Conservation (phyloP, 2,329 filamentous ascomycete genomes). For the Phoma sp. region DNA sequence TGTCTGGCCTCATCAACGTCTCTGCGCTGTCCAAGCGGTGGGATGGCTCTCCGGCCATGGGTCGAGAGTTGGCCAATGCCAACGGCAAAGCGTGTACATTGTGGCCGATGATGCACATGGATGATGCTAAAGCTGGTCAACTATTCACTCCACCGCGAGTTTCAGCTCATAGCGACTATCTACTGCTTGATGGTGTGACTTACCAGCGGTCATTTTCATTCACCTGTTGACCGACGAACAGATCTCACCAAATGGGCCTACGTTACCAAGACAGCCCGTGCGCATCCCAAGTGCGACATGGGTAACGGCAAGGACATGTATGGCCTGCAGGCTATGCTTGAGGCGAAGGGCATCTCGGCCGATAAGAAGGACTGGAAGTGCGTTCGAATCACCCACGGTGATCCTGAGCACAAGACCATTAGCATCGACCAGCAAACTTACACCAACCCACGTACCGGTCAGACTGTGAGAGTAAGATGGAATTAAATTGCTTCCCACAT, state of each 20-base stretch:
- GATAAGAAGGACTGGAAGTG: slow-evolving; percentile 10
- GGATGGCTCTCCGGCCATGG: slow-evolving; percentile 13
- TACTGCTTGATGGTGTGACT: slow-evolving; percentile 3
- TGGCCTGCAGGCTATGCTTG: neutral
- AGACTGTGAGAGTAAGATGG: neutral
- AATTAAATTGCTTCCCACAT: neutral
- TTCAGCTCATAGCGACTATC: slow-evolving; percentile 6
- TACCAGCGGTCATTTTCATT: no score
- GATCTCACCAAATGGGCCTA: slow-evolving; percentile 12
- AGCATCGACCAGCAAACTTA: slow-evolving; percentile 7
- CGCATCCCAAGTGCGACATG: slow-evolving; percentile 7
- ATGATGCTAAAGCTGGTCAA: slow-evolving; percentile 3
- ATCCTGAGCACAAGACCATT: slow-evolving; percentile 1
- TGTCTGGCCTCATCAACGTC: neutral
- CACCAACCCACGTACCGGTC: neutral
- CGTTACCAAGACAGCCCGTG: neutral
- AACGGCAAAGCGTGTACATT: slow-evolving; percentile 1
- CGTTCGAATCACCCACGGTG: slow-evolving; percentile 11
- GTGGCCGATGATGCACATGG: slow-evolving; percentile 7
- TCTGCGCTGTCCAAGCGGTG: neutral
- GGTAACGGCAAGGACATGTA: slow-evolving; percentile 7
- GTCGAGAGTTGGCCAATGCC: neutral
- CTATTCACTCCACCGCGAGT: neutral
- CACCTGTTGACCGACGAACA: neutral
- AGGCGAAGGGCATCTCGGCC: slow-evolving; percentile 4